Percentiles rank a stretch among this genome's conserved stretches.
These are phyloP conservation scores for Nakazawaea siamensis DNA, from an alignment of 805 yeast species.

Conservation along the genomic window DNA sequence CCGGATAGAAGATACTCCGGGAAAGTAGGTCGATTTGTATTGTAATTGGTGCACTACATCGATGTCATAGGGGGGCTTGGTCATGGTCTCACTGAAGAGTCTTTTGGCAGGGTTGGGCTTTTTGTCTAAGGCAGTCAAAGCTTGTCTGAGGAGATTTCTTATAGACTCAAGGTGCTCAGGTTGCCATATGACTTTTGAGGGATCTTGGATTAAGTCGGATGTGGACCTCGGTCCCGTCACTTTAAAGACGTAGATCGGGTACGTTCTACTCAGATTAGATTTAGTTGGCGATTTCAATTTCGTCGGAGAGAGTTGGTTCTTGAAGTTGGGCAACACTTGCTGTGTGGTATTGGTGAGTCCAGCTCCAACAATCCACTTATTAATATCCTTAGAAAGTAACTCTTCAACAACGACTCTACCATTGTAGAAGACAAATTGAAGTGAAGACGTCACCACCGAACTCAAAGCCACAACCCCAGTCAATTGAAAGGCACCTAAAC, in stretches of 20 bases:
- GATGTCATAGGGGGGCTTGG: too few species aligned
- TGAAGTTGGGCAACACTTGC: conserved; percentile 14
- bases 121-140: too few species aligned
- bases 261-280: conserved; percentile 21
- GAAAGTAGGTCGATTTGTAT: conserved; percentile 9
- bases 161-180: conserved; percentile 20
- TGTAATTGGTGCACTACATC: conserved; percentile 1
- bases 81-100: background rate
- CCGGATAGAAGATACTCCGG: conserved; percentile 7
- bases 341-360: too few species aligned
- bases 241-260: conserved; percentile 31
- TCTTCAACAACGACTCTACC: conserved; percentile 23
- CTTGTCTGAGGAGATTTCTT: conserved; percentile 22
- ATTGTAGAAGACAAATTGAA: conserved; percentile 41
- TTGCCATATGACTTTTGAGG: conserved; percentile 23
- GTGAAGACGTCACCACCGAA: conserved; percentile 25
- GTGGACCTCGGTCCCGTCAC: conserved; percentile 19
- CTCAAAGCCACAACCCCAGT: conserved; percentile 30
- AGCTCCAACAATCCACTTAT: too few species aligned
- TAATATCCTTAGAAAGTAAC: conserved; percentile 14
- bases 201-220: conserved; percentile 33
- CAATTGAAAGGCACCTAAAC: too few species aligned
- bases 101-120: too few species aligned
- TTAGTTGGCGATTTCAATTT: conserved; percentile 15
- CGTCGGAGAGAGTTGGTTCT: conserved; percentile 13